Percentiles rank a stretch among this genome's conserved stretches.
phyloP scores from a whole-genome alignment of 2,329 filamentous ascomycete species.

The Phaeophleospora eucalypticola region DNA sequence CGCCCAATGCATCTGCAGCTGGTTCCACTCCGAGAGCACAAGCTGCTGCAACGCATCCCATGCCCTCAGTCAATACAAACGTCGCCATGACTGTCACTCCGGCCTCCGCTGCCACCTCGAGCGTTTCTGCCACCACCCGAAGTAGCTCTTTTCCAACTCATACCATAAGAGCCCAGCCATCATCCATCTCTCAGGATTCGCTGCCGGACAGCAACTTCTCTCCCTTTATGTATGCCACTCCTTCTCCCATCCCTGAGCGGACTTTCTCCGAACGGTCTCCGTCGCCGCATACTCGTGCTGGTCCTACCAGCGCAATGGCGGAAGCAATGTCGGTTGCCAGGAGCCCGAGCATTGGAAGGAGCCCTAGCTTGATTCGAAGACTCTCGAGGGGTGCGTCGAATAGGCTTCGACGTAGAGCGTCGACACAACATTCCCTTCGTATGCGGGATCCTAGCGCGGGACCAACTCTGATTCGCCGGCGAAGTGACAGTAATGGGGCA shows the following conservation, averaged over 20 bases:
- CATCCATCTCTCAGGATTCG: constrained; percentile 20
- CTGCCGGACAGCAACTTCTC: constrained; percentile 22
- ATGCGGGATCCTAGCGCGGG: constrained; percentile 85
- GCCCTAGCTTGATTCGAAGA: constrained; percentile 59
- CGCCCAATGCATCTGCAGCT: constrained; percentile 13
- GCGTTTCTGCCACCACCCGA: constrained; percentile 23
- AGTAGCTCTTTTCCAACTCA: constrained; percentile 37
- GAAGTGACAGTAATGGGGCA: constrained; percentile 84
- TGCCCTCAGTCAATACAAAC: constrained; percentile 12
- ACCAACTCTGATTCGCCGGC: constrained; percentile 77
- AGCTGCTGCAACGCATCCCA: constrained; percentile 12
- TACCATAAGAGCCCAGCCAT: constrained; percentile 15
- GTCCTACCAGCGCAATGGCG: constrained; percentile 55
- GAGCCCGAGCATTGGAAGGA: constrained; percentile 36
- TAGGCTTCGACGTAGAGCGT: constrained; percentile 69
- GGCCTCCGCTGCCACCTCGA: constrained; percentile 9
- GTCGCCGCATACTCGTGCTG: constrained; percentile 45
- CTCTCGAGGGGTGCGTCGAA: constrained; percentile 76
- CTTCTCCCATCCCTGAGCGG: constrained; percentile 23
- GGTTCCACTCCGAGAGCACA: constrained; percentile 15
- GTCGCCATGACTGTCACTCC: constrained; percentile 15
- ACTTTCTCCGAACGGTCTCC: constrained; percentile 48
- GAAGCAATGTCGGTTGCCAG: constrained; percentile 57
- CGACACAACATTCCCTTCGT: constrained; percentile 65
- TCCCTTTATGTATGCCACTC: constrained; percentile 22